phyloP scores from a whole-genome alignment of 345 rosid genomes.

The Brassica incana region DNA sequence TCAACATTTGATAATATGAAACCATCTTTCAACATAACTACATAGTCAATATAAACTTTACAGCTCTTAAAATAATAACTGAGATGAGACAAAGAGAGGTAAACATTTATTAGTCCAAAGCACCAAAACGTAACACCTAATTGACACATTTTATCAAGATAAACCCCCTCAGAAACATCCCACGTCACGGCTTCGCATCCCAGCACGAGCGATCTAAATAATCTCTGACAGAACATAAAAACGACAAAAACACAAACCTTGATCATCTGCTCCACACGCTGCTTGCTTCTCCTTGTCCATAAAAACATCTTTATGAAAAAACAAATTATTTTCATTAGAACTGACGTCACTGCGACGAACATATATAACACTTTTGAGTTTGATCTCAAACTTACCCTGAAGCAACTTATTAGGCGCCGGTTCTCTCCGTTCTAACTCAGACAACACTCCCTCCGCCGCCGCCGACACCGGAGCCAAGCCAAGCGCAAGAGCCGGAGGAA shows the following conservation, averaged over 20 bases:
- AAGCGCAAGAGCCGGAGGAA: constrained; percentile 40
- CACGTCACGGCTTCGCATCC: constrained; percentile 6
- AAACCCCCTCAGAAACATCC: background rate
- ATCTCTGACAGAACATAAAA: background rate
- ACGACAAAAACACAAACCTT: constrained; percentile 33
- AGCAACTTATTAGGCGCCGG: constrained; percentile 40
- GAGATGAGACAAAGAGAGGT: too few relatives aligned
- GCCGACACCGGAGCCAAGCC: constrained; percentile 45
- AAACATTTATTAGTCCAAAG: background rate
- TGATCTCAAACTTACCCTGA: constrained; percentile 39
- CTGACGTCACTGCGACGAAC: background rate
- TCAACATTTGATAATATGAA: background rate
- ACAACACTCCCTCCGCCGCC: constrained; percentile 57
- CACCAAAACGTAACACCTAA: background rate
- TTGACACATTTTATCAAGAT: background rate
- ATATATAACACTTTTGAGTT: background rate
- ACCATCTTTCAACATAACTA: background rate
- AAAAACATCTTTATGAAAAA: constrained; percentile 1
- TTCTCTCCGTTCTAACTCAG: constrained; percentile 72
- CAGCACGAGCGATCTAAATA: background rate
- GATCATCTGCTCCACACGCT: constrained; percentile 35
- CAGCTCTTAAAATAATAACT: background rate
- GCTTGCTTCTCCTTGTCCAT: constrained; percentile 55
- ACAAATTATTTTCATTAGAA: background rate
- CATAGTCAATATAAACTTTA: background rate